These are phyloP conservation scores for Calonectria honghensis DNA, from an alignment of 2,329 filamentous ascomycete genomes.

Conservation along the genomic window DNA sequence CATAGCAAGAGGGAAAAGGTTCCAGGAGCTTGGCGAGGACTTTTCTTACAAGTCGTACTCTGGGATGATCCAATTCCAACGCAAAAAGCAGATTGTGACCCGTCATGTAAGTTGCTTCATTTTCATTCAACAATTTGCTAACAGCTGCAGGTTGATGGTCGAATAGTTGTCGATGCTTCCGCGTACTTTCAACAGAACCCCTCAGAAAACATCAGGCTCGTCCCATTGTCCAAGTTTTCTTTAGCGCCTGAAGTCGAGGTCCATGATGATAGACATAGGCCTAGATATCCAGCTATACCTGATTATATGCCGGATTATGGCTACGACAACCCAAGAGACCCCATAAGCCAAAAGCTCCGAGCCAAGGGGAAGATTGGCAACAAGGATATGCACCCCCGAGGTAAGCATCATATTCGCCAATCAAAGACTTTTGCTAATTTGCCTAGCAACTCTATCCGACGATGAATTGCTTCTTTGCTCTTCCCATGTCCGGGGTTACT, in stretches of 20 bases:
- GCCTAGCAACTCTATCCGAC: neutral
- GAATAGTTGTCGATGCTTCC: constrained; percentile 39
- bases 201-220: neutral
- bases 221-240: neutral
- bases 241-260: neutral
- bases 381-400: neutral
- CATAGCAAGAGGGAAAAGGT: constrained; percentile 38
- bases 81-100: constrained; percentile 54
- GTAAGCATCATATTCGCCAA: neutral
- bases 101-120: constrained; percentile 49
- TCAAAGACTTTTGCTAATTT: neutral
- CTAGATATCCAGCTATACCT: neutral
- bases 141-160: constrained; percentile 60
- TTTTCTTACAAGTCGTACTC: constrained; percentile 36
- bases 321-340: neutral
- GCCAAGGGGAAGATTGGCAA: neutral
- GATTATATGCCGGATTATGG: neutral
- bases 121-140: constrained; percentile 57
- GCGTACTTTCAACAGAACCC: constrained; percentile 45
- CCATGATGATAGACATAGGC: neutral
- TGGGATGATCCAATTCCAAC: constrained; percentile 1
- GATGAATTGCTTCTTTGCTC: constrained; percentile 18
- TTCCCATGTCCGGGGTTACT: constrained; percentile 56
- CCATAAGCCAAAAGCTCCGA: neutral
- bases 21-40: constrained; percentile 21